Evolutionary conservation across 2,329 filamentous ascomycete species (phyloP), one percentile per base, ranked within the genome.

Genomic region (Metarhizium sp.): DNA sequence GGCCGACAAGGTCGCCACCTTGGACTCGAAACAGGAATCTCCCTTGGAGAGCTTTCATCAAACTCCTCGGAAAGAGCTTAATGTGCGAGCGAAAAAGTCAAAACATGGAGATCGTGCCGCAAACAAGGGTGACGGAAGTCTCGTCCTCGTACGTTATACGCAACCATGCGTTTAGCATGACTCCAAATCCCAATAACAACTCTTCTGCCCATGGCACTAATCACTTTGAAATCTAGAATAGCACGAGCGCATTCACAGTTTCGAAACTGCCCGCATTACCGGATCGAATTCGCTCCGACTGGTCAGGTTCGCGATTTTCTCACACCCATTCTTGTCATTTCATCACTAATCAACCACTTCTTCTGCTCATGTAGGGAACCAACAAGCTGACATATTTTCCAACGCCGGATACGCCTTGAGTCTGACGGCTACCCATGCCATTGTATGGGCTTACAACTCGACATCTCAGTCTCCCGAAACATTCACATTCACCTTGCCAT

Each of bases 371-470:
- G 49, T 43, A 89, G 85, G 74, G 57, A 78, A 77, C 59, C 83
- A 87, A 68, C 81, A 84, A 65, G 87, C 85, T 65, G 79, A 81
- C 36, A 77, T 90, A 57, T 82, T 82, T 69, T 81, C 79, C 45
- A 80, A 76, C 58, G 82, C 74, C 66, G 87, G 83, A 60, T 90
- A 92, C 66, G 92, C 89, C 51, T 78, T 97, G 55, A 86, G 85
- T 50, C 78, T 97, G 55, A 95, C 90, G 8, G 84, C 86, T 61
- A 85, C 86, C 7, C 85, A 92, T 66, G 94, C 92, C 62, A 81
- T 95, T 58, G 84, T 96, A 51, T 99, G 94, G 94, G 87, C 90
- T 16, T 97, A 97, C 72, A 84, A 84, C 32, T 77, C 79, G n/a
- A 78, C 80, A 29, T 78, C 81, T 38, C 75, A 82, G 52, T 86